Evolutionary conservation across 805 yeast genomes (phyloP), one percentile per base, ranked within the genome.

Genomic region (Cyberlindnera bimundalis): DNA sequence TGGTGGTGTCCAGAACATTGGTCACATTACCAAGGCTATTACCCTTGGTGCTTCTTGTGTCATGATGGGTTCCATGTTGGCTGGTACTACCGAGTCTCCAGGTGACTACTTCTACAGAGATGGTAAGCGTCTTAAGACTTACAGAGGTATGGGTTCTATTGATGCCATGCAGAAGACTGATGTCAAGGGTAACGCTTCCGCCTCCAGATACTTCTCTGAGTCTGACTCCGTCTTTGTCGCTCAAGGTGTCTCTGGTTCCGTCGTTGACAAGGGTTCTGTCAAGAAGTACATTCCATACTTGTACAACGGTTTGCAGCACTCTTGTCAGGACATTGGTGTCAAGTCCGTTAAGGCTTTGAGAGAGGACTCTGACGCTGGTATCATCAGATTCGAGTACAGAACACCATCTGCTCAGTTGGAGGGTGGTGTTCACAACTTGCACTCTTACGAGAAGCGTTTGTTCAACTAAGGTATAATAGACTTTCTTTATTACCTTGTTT

Each of bases 31-130:
- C 58, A 93, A 93, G 75, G 99, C 99, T 38, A 68, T 91, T 56
- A 91, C 98, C 47, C 75, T 93, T 48, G 99, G 99, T 69, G 96
- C 99, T 27, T 89, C 98, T 15, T 75, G 84, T 68, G 96, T 90
- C 53, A 93, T 93, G 99, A 93, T 93, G 99, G 99, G 99, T 64
- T 95, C 97, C 71, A 82, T 93, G 79, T 76, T 93, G 60, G 99
- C 99, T 47, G 99, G 99, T 72, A 93, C 99, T 46, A 70, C 93
- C 48, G 99, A 93, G 74, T 84, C 98, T 48, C 99, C 99, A 59
- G 99, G 99, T 70, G 90, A 86, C 60, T 93, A 90, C 76, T 93
- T 86, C 73, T 93, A 82, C 84, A 81, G 95, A 64, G 99, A 93
- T 62, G 99, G 99, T 64, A 82, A 93, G 76, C 85, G 99, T 72